These are phyloP conservation scores for Gossypium gossypioides DNA, from an alignment of 441 rosid species.

Conservation along the genomic window DNA sequence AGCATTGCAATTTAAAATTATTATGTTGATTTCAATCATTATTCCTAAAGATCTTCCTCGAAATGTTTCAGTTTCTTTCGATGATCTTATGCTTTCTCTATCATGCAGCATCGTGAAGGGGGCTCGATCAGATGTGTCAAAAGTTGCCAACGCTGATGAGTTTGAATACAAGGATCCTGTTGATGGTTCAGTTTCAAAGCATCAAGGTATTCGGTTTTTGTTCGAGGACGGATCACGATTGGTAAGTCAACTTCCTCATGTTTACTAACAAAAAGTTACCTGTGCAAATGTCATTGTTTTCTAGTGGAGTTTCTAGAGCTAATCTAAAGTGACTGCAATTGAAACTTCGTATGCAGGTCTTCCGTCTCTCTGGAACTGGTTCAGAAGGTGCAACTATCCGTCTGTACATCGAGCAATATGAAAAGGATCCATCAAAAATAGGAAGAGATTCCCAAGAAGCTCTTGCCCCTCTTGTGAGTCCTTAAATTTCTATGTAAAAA, in stretches of 20 bases:
- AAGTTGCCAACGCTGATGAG: conserved; percentile 67
- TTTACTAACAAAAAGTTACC: conserved; percentile 19
- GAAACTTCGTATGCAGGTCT: conserved; percentile 34
- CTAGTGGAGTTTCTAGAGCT: not conserved
- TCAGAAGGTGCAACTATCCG: conserved; percentile 96
- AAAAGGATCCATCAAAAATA: conserved; percentile 76
- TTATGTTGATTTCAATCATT: not conserved
- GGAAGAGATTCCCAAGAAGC: conserved; percentile 88
- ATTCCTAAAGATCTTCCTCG: not conserved
- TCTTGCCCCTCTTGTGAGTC: conserved; percentile 70
- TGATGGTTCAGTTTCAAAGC: conserved; percentile 83
- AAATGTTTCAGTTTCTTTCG: not conserved
- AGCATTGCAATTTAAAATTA: not conserved
- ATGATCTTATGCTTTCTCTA: not conserved
- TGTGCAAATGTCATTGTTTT: conserved; percentile 12
- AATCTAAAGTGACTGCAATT: not conserved
- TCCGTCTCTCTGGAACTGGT: conserved; percentile 97
- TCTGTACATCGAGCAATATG: conserved; percentile 89
- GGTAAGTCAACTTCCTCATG: conserved; percentile 37
- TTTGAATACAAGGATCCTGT: conserved; percentile 95
- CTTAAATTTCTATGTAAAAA: not conserved
- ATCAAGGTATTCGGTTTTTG: conserved; percentile 85
- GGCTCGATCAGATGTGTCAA: conserved; percentile 53
- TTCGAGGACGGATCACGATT: conserved; percentile 90
- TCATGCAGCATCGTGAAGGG: conserved; percentile 60